phyloP scores from a whole-genome alignment of 1,284 basidiomycete genomes.

The Cutaneotrichosporon mucoides region DNA sequence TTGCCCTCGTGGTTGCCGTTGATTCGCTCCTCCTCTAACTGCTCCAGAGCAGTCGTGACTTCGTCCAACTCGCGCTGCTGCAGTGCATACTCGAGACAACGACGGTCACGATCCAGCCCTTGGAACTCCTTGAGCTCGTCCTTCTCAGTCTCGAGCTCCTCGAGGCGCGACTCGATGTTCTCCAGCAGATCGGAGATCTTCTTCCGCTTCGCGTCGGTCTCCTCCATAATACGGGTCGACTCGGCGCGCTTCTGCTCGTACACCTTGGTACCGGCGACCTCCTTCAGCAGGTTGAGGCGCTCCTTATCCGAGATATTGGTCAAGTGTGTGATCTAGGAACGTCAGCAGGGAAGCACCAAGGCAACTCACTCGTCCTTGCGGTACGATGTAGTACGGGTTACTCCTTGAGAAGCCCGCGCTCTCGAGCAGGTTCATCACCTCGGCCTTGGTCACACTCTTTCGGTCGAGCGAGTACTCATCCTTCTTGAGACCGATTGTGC shows the following conservation, averaged over 20 bases:
- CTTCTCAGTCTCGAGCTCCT: slow-evolving; percentile 94
- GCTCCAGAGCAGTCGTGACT: slow-evolving; percentile 77
- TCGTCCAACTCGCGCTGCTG: slow-evolving; percentile 89
- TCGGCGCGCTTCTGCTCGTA: slow-evolving; percentile 93
- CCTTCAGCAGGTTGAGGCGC: slow-evolving; percentile 86
- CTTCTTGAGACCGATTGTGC: slow-evolving; percentile 97
- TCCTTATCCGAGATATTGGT: slow-evolving; percentile 98
- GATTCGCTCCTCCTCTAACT: slow-evolving; percentile 65
- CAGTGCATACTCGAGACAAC: slow-evolving; percentile 92
- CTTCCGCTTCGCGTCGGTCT: slow-evolving; percentile 84
- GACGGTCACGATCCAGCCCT: slow-evolving; percentile 86
- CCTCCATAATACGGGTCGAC: slow-evolving; percentile 91
- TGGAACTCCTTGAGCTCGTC: slow-evolving; percentile 96
- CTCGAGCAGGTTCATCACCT: slow-evolving; percentile 93
- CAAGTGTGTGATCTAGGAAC: slow-evolving; percentile 77
- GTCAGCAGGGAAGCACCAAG: not conserved
- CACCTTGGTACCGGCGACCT: slow-evolving; percentile 96
- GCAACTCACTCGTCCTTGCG: slow-evolving; percentile 82
- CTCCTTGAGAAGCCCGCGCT: slow-evolving; percentile 94
- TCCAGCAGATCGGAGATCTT: slow-evolving; percentile 88
- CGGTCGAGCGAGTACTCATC: slow-evolving; percentile 97
- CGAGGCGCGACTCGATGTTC: slow-evolving; percentile 84
- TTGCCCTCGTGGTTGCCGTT: slow-evolving; percentile 81
- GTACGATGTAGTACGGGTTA: slow-evolving; percentile 99
- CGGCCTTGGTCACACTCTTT: slow-evolving; percentile 86